Evolutionary conservation across 306 rosid genomes (phyloP).

Genomic region (Argentina anserina): DNA sequence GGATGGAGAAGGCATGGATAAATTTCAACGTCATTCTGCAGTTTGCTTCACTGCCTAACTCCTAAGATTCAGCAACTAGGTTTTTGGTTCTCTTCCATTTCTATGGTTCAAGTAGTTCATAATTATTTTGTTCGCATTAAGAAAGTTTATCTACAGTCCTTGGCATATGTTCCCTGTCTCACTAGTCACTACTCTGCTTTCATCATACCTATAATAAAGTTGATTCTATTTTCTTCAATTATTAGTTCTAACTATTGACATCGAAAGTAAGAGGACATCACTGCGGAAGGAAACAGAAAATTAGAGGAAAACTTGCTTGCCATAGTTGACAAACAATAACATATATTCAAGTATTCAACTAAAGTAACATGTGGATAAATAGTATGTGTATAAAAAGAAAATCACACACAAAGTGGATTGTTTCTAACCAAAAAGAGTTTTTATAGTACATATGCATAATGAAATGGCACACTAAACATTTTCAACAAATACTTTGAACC

Average conservation of each 20-base stretch:
- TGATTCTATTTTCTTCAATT: neutral
- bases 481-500: slow-evolving; percentile 30
- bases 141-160: neutral
- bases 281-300: neutral
- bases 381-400: slow-evolving; percentile 8
- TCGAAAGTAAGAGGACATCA: neutral
- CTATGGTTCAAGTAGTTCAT: neutral
- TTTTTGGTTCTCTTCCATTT: neutral
- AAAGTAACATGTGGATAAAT: slow-evolving; percentile 10
- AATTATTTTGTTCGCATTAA: neutral
- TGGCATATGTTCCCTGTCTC: neutral
- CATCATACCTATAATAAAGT: neutral
- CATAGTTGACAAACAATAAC: neutral
- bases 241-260: neutral
- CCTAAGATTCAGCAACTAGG: neutral
- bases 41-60: slow-evolving; percentile 12
- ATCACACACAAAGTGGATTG: slow-evolving; percentile 16
- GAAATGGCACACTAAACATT: slow-evolving; percentile 23
- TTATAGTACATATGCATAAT: slow-evolving; percentile 23
- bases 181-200: neutral
- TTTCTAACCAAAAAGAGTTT: slow-evolving; percentile 23
- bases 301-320: neutral
- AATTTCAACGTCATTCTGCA: neutral
- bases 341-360: neutral
- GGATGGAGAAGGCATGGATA: slow-evolving; percentile 12